A percentile compares a stretch with the other conserved stretches of the same genome.
Evolutionary conservation across 75 land plant genomes (phyloP).

Genomic region (Pseudotsuga menziesii): DNA sequence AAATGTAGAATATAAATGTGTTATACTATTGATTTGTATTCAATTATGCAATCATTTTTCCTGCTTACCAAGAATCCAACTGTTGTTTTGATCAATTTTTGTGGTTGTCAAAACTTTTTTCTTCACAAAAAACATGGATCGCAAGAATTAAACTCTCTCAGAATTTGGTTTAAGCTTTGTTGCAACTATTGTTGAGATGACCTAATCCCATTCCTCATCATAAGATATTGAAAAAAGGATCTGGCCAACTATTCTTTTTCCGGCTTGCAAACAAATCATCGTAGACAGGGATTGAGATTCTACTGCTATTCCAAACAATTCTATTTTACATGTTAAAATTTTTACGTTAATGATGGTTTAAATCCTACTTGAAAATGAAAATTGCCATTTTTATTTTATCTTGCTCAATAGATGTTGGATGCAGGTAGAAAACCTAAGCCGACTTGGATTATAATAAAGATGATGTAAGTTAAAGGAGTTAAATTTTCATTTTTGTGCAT

Average conservation of each 20-base stretch:
- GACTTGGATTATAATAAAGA: too few species aligned
- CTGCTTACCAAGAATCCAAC: not conserved
- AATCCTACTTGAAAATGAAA: not conserved
- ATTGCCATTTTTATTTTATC: not conserved
- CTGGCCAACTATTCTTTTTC: too few species aligned
- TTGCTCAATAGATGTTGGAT: not conserved
- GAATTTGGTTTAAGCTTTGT: too few species aligned
- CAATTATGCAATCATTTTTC: not conserved
- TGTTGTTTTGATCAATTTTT: not conserved
- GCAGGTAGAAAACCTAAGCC: not conserved
- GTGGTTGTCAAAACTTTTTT: not conserved
- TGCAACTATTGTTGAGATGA: not conserved
- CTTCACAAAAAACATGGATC: not conserved
- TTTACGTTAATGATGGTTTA: not conserved
- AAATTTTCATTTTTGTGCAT: too few species aligned
- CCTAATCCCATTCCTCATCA: not conserved
- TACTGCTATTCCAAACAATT: too few species aligned
- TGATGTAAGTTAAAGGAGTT: too few species aligned
- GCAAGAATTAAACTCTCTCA: too few species aligned
- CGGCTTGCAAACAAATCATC: not conserved
- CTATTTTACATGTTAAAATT: not conserved
- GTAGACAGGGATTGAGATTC: not conserved
- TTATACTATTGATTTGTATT: not conserved
- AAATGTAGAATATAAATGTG: not conserved
- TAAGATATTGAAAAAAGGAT: not conserved